These are phyloP conservation scores for Dentipellis fragilis DNA, from an alignment of 768 basidiomycete genomes.

Conservation along the genomic window DNA sequence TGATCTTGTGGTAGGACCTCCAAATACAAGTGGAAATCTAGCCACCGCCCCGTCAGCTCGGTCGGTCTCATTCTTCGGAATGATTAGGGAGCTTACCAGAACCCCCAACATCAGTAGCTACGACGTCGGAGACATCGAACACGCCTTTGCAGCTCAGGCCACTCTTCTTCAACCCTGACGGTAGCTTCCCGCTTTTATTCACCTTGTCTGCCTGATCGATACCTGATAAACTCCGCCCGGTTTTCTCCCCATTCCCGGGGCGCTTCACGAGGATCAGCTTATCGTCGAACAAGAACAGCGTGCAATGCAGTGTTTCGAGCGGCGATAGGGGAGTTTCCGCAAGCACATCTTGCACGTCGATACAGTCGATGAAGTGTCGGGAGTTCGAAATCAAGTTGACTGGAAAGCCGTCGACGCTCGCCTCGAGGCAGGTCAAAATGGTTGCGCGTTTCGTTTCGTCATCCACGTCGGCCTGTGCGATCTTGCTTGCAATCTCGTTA, in stretches of 20 bases:
- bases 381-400: conserved; percentile 83
- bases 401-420: conserved; percentile 86
- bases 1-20: conserved; percentile 77
- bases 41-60: too few relatives aligned
- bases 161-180: conserved; percentile 61
- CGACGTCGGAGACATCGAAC: conserved; percentile 76
- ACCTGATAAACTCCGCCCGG: conserved; percentile 61
- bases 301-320: conserved; percentile 59
- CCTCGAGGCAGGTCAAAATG: conserved; percentile 75
- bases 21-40: conserved; percentile 81
- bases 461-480: conserved; percentile 86
- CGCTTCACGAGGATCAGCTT: conserved; percentile 88
- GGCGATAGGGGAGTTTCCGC: conserved; percentile 40
- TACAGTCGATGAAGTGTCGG: conserved; percentile 80
- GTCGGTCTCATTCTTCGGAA: background rate
- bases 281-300: conserved; percentile 90
- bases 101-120: conserved; percentile 77
- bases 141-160: conserved; percentile 80
- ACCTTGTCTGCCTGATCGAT: conserved; percentile 71
- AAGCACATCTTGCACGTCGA: conserved; percentile 83
- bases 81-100: conserved; percentile 44
- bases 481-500: conserved; percentile 79
- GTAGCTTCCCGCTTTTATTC: conserved; percentile 45
- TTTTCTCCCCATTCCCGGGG: conserved; percentile 64
- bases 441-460: conserved; percentile 86